Conservation (phyloP, 2,329 filamentous ascomycete species). For the Alternaria angustiovoidea region DNA sequence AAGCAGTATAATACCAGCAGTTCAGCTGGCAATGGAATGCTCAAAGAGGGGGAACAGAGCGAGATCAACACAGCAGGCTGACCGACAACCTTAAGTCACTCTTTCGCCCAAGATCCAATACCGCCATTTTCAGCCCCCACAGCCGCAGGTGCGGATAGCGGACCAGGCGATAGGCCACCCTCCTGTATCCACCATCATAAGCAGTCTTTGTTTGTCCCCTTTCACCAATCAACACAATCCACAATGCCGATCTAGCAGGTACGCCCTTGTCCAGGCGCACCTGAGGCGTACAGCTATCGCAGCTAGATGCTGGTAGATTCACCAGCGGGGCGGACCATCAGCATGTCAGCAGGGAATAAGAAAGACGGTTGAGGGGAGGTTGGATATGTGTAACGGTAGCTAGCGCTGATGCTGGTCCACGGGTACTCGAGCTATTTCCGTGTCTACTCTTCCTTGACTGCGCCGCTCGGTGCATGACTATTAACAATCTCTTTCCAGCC, state of each 20-base stretch:
- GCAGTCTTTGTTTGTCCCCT: conserved; percentile 7
- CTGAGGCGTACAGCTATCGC: conserved; percentile 8
- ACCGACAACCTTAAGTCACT: conserved; percentile 10
- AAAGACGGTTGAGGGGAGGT: conserved; percentile 5
- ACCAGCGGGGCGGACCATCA: conserved; percentile 5
- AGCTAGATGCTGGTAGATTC: conserved; percentile 2
- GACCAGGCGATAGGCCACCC: conserved; percentile 11
- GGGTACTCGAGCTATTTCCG: conserved; percentile 6
- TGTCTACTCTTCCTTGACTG: not conserved
- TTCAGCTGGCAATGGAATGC: not conserved
- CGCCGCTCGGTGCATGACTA: not conserved
- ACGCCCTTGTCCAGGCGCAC: conserved; percentile 7
- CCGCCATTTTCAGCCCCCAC: conserved; percentile 12
- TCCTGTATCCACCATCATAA: conserved; percentile 3
- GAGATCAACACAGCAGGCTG: conserved; percentile 1
- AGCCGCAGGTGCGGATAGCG: conserved; percentile 8
- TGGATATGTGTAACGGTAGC: conserved; percentile 1
- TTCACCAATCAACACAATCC: conserved; percentile 6
- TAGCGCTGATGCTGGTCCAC: conserved; percentile 5
- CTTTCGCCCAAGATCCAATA: conserved; percentile 2
- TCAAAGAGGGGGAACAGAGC: not conserved
- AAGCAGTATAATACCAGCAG: not conserved
- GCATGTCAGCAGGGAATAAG: conserved; percentile 7
- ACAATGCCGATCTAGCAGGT: conserved; percentile 3
- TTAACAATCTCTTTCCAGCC: conserved; percentile 1